These are phyloP conservation scores for Schwanniomyces sp. DNA, from an alignment of 805 yeast genomes.

Conservation along the genomic window DNA sequence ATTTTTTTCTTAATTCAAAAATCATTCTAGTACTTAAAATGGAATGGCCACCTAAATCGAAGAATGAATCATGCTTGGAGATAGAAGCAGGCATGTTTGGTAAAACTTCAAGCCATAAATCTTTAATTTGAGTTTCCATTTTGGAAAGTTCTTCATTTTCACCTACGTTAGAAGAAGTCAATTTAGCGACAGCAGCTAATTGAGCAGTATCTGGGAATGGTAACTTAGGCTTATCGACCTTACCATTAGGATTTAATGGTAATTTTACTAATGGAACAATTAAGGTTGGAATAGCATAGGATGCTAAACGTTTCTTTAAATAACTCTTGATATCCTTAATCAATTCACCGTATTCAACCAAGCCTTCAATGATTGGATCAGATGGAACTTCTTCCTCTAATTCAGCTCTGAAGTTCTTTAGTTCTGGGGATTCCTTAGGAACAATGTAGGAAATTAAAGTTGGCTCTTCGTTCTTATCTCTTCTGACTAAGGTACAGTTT, in stretches of 20 bases:
- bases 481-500: conserved; percentile 86
- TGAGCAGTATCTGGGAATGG: conserved; percentile 94
- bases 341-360: conserved; percentile 72
- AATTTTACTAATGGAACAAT: conserved; percentile 83
- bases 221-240: conserved; percentile 93
- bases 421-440: conserved; percentile 56
- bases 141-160: conserved; percentile 57
- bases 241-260: conserved; percentile 97
- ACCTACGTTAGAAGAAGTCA: conserved; percentile 42
- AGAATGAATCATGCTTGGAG: conserved; percentile 82
- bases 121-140: conserved; percentile 67
- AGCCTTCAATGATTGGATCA: conserved; percentile 75
- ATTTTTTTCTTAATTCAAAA: conserved; percentile 78
- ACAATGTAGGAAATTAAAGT: conserved; percentile 89
- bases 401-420: conserved; percentile 50
- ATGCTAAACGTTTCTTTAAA: conserved; percentile 84
- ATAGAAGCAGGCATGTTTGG: conserved; percentile 83
- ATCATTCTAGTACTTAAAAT: conserved; percentile 97
- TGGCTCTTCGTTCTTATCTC: conserved; percentile 91
- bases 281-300: conserved; percentile 90
- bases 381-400: conserved; percentile 42
- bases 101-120: conserved; percentile 81
- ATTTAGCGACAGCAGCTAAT: conserved; percentile 67
- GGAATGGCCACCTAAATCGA: conserved; percentile 97
- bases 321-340: conserved; percentile 76